Base-by-base conservation (phyloP, 78 protist species). In the Speleostelium caveatum region DNA sequence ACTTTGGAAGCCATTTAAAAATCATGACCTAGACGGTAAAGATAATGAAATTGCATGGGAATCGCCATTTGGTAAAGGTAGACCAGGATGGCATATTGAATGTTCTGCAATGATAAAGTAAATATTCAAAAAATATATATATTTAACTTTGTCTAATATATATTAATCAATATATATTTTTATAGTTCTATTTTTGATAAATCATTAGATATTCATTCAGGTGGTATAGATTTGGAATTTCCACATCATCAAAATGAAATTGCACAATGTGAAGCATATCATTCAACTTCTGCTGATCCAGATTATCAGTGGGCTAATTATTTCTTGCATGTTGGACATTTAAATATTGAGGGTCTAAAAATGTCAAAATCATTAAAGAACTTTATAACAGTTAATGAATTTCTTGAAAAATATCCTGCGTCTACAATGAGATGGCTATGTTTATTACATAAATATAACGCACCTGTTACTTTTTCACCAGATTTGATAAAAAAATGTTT, bases 161-260 rank as follows among this genome's bases (percentile, higher is more conserved):
- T 49, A 67, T 45, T 21, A 71, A 7, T 2, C 5, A 24, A 22
- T 68, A n/a, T 21, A 41, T 21, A 45, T n/a, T n/a, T n/a, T 6
- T 61, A 35, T 24, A 86, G 87, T 28, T 68, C 75, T 22, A 49
- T 94, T 16, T 87, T 95, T 36, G 95, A 95, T 6, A 69, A 42
- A 17, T 69, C 35, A 41, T 49, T 98, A 56, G 98, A 97, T 77
- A 28, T 98, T 12, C 99, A 98, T 86, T 41, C 97, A 7, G 99
- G 99, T 6, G 99, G 99, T 28, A 49, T 78, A 30, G 99, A 99
- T 74, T 94, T 99, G 21, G 61, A 71, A 45, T 99, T 99, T 67
- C 99, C 99, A 10, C 99, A 99, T 91, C 99, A 99, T 74, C 99
- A 99, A 78, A 99, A 99, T 78, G 99, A 99, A 95, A 60, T 99